A percentile compares a stretch with the other conserved stretches of the same genome.
Conservation (phyloP, 2,329 filamentous ascomycete genomes). For the Delphinella strobiligena region DNA sequence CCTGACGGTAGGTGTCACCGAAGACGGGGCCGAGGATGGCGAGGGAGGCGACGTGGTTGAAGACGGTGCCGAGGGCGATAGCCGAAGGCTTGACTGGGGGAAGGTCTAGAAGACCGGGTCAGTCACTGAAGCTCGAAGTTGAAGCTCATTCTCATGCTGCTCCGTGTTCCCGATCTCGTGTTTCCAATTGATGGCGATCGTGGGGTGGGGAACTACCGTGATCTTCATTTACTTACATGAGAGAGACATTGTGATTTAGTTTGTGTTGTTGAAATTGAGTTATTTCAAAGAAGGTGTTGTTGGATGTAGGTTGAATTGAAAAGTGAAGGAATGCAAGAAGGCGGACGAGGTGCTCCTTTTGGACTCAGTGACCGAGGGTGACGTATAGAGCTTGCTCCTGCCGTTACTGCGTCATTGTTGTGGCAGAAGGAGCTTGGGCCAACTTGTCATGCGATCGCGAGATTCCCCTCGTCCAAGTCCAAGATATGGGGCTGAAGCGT, state of each 20-base stretch:
- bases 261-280: slow-evolving; percentile 3
- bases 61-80: slow-evolving; percentile 88
- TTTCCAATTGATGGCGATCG: background rate
- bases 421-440: background rate
- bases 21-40: slow-evolving; percentile 82
- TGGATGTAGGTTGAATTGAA: slow-evolving; percentile 4
- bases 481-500: background rate
- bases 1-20: slow-evolving; percentile 86
- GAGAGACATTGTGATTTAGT: slow-evolving; percentile 43
- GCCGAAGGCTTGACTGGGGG: slow-evolving; percentile 92
- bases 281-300: slow-evolving; percentile 3
- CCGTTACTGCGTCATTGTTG: background rate
- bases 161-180: slow-evolving; percentile 4
- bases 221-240: slow-evolving; percentile 37
- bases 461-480: background rate
- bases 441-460: background rate
- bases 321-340: slow-evolving; percentile 1
- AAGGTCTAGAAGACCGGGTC: slow-evolving; percentile 38
- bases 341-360: background rate
- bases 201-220: background rate
- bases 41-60: slow-evolving; percentile 86
- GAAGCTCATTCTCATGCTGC: slow-evolving; percentile 1
- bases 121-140: slow-evolving; percentile 7
- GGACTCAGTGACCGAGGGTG: background rate
- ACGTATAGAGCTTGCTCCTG: background rate